phyloP scores from a whole-genome alignment of 2,329 filamentous ascomycete genomes.

The Ophiocordyceps australis region DNA sequence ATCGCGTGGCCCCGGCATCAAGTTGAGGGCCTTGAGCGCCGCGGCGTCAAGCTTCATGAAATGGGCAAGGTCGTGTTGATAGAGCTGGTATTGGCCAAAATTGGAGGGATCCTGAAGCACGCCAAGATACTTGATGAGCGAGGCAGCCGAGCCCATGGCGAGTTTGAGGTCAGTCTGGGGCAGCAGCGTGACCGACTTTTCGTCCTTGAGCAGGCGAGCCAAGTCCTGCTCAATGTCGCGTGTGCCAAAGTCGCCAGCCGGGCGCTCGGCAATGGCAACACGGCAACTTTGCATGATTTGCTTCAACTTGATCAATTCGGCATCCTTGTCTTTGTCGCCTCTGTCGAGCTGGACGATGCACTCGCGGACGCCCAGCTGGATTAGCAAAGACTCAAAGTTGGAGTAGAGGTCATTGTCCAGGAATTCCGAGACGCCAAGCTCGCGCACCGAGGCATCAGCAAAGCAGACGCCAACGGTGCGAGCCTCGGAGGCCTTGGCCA shows the following conservation, averaged over 20 bases:
- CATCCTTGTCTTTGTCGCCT: constrained; percentile 68
- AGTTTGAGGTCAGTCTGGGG: constrained; percentile 87
- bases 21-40: constrained; percentile 80
- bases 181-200: constrained; percentile 55
- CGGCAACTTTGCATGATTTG: constrained; percentile 87
- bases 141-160: constrained; percentile 87
- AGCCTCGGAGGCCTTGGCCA: constrained; percentile 70
- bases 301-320: constrained; percentile 71
- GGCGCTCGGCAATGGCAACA: constrained; percentile 70
- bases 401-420: constrained; percentile 98
- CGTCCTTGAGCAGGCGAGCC: constrained; percentile 71
- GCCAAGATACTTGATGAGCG: constrained; percentile 85
- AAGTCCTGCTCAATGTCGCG: constrained; percentile 95
- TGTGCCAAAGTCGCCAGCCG: constrained; percentile 59
- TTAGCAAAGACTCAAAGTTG: constrained; percentile 90
- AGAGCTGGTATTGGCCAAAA: constrained; percentile 92
- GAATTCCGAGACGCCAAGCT: constrained; percentile 93
- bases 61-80: constrained; percentile 90
- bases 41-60: constrained; percentile 98
- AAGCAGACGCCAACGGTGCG: constrained; percentile 89
- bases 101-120: constrained; percentile 84
- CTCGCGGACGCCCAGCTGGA: constrained; percentile 90
- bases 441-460: constrained; percentile 87
- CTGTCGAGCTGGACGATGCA: constrained; percentile 72
- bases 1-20: constrained; percentile 91